Percentiles rank a stretch among this genome's conserved stretches.
Conservation (phyloP, 805 yeast genomes). For the Starmerella floricola region DNA sequence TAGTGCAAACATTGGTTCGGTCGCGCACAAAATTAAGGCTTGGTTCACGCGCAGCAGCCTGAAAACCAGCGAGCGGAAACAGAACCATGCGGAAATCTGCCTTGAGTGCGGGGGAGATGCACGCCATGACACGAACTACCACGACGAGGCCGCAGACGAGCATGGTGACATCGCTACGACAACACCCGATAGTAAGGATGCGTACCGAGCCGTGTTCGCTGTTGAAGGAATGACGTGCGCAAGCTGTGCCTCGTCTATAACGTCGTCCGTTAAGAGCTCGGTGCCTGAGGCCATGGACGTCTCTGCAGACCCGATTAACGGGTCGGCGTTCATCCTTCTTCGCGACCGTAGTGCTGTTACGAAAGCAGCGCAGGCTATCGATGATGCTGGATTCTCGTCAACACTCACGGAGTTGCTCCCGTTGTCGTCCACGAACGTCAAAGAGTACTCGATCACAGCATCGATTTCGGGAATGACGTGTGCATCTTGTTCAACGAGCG, state of each 20-base stretch:
- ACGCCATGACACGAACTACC: neutral
- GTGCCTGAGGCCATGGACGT: constrained; percentile 29
- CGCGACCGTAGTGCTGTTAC: constrained; percentile 43
- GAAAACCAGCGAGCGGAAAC: neutral
- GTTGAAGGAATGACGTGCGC: constrained; percentile 63
- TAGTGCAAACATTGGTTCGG: neutral
- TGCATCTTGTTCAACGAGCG: constrained; percentile 53
- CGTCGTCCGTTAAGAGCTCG: constrained; percentile 31
- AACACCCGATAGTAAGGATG: neutral
- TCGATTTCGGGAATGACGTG: constrained; percentile 65
- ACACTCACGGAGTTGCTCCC: constrained; percentile 49
- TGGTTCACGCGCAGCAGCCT: neutral
- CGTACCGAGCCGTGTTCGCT: constrained; percentile 41
- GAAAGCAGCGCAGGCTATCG: constrained; percentile 37
- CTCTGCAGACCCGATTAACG: constrained; percentile 41
- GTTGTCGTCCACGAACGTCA: constrained; percentile 31
- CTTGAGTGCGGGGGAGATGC: constrained; percentile 11
- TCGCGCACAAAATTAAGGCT: neutral
- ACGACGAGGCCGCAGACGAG: neutral
- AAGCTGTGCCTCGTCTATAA: constrained; percentile 42
- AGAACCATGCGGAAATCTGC: constrained; percentile 19
- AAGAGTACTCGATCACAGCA: constrained; percentile 40
- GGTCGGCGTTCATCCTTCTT: constrained; percentile 42
- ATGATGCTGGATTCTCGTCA: constrained; percentile 39
- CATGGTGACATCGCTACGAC: too few relatives aligned